Evolutionary conservation across 2,329 filamentous ascomycete species (phyloP).

Genomic region (Geosmithia flava): DNA sequence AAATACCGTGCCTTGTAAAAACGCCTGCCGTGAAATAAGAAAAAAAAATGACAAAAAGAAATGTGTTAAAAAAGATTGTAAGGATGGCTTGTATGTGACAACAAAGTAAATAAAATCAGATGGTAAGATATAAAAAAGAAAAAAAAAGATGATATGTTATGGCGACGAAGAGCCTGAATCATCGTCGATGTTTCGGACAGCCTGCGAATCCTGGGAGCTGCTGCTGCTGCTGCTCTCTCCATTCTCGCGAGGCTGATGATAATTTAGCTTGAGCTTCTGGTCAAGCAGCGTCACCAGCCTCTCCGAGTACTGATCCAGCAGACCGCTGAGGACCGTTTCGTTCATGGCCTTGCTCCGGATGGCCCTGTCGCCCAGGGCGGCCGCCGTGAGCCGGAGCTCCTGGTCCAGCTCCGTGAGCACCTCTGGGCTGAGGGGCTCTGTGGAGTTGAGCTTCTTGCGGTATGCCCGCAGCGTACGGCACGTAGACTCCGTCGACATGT

Average conservation of each 20-base stretch:
- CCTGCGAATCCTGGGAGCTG: constrained; percentile 12
- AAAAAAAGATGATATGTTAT: constrained; percentile 1
- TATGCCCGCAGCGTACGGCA: constrained; percentile 50
- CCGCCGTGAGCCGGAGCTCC: constrained; percentile 49
- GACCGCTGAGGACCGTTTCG: constrained; percentile 45
- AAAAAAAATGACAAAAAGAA: too few relatives aligned
- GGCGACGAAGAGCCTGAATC: constrained; percentile 21
- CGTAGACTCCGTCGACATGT: constrained; percentile 51
- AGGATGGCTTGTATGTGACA: too few relatives aligned
- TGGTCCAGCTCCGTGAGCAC: constrained; percentile 50
- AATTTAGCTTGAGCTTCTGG: constrained; percentile 49
- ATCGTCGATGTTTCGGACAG: constrained; percentile 10
- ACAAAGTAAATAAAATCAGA: not conserved
- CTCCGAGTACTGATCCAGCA: constrained; percentile 67
- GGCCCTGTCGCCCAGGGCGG: constrained; percentile 45
- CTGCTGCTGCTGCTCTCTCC: constrained; percentile 12
- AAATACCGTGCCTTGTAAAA: too few relatives aligned
- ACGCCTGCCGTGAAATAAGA: too few relatives aligned
- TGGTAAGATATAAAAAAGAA: constrained; percentile 1
- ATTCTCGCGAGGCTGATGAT: constrained; percentile 15
- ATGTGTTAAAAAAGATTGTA: too few relatives aligned
- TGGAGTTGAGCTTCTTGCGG: constrained; percentile 47
- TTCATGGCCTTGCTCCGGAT: constrained; percentile 41
- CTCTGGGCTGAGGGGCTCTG: constrained; percentile 43
- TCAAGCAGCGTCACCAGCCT: constrained; percentile 59